These are phyloP conservation scores for Yarrowia bubula DNA, from an alignment of 805 yeast species.

Conservation along the genomic window DNA sequence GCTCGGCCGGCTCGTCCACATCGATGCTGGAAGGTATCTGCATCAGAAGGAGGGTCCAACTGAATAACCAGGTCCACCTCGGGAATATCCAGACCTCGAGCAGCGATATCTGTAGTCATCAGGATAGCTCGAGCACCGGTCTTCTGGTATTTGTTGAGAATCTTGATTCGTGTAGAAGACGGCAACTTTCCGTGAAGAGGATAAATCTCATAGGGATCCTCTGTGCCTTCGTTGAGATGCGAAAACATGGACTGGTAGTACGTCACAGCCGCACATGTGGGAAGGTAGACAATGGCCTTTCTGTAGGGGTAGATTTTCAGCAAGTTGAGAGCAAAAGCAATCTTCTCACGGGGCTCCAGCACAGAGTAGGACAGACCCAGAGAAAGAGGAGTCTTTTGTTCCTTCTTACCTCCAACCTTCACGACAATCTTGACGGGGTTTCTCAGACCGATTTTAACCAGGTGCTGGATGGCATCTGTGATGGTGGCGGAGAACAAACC, in stretches of 20 bases:
- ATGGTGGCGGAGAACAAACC: slow-evolving; percentile 95
- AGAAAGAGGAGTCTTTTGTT: slow-evolving; percentile 53
- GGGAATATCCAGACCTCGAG: slow-evolving; percentile 93
- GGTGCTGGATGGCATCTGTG: slow-evolving; percentile 70
- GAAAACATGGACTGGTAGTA: slow-evolving; percentile 54
- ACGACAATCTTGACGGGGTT: slow-evolving; percentile 90
- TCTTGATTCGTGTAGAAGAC: slow-evolving; percentile 74
- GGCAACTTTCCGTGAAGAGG: slow-evolving; percentile 90
- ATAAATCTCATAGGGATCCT: slow-evolving; percentile 44
- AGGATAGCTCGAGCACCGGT: slow-evolving; percentile 54
- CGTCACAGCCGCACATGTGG: slow-evolving; percentile 83
- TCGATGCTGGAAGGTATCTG: slow-evolving; percentile 87
- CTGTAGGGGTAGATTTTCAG: slow-evolving; percentile 51
- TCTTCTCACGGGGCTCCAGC: slow-evolving; percentile 58
- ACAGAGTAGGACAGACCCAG: slow-evolving; percentile 61
- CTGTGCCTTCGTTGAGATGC: slow-evolving; percentile 47
- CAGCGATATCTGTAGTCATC: slow-evolving; percentile 97
- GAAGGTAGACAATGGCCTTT: slow-evolving; percentile 86
- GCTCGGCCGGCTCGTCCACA: slow-evolving; percentile 97
- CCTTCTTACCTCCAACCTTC: slow-evolving; percentile 41
- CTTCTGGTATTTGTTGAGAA: slow-evolving; percentile 60
- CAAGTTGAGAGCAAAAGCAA: slow-evolving; percentile 56
- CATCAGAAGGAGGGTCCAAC: slow-evolving; percentile 90
- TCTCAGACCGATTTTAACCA: slow-evolving; percentile 85
- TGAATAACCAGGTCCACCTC: slow-evolving; percentile 94